These are phyloP conservation scores for Malus hybrid DNA, from an alignment of 331 rosid genomes.

Conservation along the genomic window DNA sequence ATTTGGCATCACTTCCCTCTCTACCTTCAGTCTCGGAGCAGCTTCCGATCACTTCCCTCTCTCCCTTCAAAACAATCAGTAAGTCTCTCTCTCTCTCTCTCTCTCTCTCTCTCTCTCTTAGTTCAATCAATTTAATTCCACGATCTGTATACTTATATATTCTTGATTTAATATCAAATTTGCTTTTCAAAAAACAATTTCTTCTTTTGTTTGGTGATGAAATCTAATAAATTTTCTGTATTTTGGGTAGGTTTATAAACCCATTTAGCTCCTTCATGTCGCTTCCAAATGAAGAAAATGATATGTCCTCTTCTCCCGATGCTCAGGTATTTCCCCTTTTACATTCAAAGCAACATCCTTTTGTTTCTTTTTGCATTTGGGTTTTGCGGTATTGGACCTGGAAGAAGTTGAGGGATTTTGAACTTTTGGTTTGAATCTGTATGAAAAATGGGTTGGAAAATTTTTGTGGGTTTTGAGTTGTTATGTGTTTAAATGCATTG, in stretches of 20 bases:
- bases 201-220: not conserved
- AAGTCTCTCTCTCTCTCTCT: not conserved
- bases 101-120: not conserved
- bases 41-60: not conserved
- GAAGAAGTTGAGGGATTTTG: not conserved
- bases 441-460: not conserved
- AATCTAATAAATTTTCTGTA: not conserved
- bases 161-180: not conserved
- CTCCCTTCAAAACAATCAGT: conserved; percentile 8
- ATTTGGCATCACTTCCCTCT: not conserved
- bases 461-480: not conserved
- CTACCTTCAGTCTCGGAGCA: not conserved
- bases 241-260: not conserved
- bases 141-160: no score
- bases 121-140: not conserved
- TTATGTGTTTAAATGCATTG: not conserved
- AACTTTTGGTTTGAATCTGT: not conserved
- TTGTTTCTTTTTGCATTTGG: not conserved
- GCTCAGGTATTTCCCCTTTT: conserved; percentile 50
- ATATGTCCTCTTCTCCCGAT: conserved; percentile 39
- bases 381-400: not conserved
- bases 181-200: not conserved
- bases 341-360: conserved; percentile 1
- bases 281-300: conserved; percentile 49
- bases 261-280: conserved; percentile 39